Evolutionary conservation across 495 filamentous ascomycete genomes (phyloP).

Genomic region (Talaromyces wortmannii): DNA sequence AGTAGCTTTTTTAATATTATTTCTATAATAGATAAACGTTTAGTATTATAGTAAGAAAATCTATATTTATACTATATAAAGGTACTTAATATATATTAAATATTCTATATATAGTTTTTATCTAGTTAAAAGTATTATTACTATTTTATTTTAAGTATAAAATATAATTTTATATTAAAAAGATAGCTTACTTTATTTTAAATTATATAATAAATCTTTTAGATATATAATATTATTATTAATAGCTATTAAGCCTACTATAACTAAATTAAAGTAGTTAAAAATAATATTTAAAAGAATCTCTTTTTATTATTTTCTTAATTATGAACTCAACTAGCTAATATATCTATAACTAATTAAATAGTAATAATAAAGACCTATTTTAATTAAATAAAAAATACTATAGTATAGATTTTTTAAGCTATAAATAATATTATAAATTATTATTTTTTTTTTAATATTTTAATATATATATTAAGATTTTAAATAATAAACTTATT

Average conservation of each 20-base stretch:
- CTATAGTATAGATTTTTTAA: neutral
- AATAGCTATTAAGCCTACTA: neutral
- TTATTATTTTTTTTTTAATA: neutral
- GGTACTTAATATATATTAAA: neutral
- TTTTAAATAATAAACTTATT: neutral
- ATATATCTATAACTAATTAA: neutral
- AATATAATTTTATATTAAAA: neutral
- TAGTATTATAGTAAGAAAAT: neutral
- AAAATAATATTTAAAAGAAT: neutral
- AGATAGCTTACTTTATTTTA: neutral
- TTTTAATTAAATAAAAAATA: slow-evolving; percentile 8
- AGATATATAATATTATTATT: slow-evolving; percentile 1
- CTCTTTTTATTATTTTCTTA: neutral
- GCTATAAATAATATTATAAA: neutral
- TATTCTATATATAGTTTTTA: neutral
- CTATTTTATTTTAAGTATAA: neutral
- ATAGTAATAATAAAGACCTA: neutral
- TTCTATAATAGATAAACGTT: neutral
- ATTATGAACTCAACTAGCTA: neutral
- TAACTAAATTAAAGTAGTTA: neutral
- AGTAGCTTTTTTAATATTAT: neutral
- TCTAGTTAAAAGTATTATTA: neutral
- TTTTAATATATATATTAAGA: neutral
- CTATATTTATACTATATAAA: slow-evolving; percentile 1
- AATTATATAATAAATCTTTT: neutral